These are phyloP conservation scores for Peronosclerospora sorghi DNA, from an alignment of 352 stramenopile genomes.

Conservation along the genomic window DNA sequence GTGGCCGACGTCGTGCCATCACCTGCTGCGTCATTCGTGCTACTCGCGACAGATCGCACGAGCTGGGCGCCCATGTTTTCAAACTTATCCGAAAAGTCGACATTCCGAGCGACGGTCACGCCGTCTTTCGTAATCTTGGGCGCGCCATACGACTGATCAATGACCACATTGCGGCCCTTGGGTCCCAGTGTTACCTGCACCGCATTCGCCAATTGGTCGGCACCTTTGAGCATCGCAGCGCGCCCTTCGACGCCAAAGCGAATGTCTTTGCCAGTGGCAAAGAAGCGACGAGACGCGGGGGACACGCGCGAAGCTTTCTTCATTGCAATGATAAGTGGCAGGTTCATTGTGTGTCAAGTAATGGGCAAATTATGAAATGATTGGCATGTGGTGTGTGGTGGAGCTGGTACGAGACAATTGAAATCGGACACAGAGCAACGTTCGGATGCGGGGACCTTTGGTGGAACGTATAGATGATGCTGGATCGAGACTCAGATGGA, in stretches of 20 bases:
- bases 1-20: conserved; percentile 99
- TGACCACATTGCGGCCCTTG: conserved; percentile 99
- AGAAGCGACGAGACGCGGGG: conserved; percentile 58
- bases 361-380: conserved; percentile 28
- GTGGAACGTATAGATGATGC: no score
- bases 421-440: neutral
- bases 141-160: conserved; percentile 91
- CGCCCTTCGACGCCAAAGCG: conserved; percentile 97
- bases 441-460: no score
- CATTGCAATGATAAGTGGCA: conserved; percentile 39
- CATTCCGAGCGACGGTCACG: conserved; percentile 60
- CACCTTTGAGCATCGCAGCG: conserved; percentile 96
- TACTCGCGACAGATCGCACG: conserved; percentile 85
- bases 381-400: conserved; percentile 9
- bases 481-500: no score
- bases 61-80: conserved; percentile 73
- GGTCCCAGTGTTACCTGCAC: conserved; percentile 99
- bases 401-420: conserved; percentile 5
- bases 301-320: conserved; percentile 49
- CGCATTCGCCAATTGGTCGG: conserved; percentile 97
- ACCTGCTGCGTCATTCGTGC: conserved; percentile 99
- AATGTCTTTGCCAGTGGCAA: conserved; percentile 93
- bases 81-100: conserved; percentile 76
- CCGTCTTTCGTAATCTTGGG: conserved; percentile 79
- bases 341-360: conserved; percentile 48